Base-by-base conservation (phyloP, 2,329 filamentous ascomycete species). In the Cytospora mali region DNA sequence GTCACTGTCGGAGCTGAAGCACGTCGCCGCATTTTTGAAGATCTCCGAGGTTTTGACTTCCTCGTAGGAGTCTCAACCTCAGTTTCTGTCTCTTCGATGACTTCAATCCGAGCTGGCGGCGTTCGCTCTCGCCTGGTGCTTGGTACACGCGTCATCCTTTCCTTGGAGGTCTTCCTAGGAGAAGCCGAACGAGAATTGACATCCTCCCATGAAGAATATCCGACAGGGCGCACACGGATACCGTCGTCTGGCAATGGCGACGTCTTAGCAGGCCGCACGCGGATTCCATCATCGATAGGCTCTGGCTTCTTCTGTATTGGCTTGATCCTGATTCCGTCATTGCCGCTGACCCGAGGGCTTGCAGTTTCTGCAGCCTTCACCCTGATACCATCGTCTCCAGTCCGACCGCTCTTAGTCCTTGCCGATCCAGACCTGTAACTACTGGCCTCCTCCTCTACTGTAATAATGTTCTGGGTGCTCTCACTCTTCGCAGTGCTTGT, bases 351-450 rank as follows among this genome's bases (percentile, higher is more conserved):
- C 67, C 52, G 68, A 69, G 67, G 62, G 23, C 59, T 72, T 18
- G 66, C 68, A 6, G 61, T 33, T 13, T 57, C 54, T 18, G 69
- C 67, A 4, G 73, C 69, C 29, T 72, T 77, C 14, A 80, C 76
- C 59, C 79, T 75, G 67, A 79, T 81, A 33, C 75, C 73, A 67
- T 77, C 74, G 59, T 75, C 71, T 62, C 56, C 57, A 4, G 53
- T 55, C 21, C 57, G 57, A 7, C 53, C 53, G 21, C 39, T 49
- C n/a, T 23, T 27, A 28, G 39, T 62, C 23, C n/a, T 62, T 57
- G 52, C 57, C 54, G 56, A 58, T 4, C 57, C 29, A 23, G 52
- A 60, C 28, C 58, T 65, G 64, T 55, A 61, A 65, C 49, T 58
- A 23, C 49, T 58, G 21, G 18, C 51, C 31, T 66, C 57, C 52